Conservation (phyloP, 139 green algal species). For the Auxenochlorella pyrenoidosa region DNA sequence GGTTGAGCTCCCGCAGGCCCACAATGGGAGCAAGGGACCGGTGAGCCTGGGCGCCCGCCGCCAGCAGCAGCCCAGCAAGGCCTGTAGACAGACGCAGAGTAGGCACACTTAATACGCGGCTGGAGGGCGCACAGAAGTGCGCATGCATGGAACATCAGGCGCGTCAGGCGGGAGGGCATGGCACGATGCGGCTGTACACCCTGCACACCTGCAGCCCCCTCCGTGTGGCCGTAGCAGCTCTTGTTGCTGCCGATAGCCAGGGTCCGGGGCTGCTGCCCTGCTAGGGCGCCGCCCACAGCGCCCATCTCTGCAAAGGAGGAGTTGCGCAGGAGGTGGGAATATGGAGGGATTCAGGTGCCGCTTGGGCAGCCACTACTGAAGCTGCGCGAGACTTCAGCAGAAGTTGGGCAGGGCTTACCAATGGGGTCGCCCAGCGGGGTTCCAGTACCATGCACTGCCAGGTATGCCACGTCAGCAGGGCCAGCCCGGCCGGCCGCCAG, state of each 20-base stretch:
- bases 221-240: conserved; percentile 65
- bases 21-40: conserved; percentile 38
- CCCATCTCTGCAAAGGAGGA: conserved; percentile 40
- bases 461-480: conserved; percentile 4
- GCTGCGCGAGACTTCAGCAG: too few relatives aligned
- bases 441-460: conserved; percentile 66
- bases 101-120: too few relatives aligned
- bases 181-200: background rate
- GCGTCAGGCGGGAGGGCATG: too few relatives aligned
- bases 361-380: too few relatives aligned
- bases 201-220: conserved; percentile 59
- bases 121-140: background rate
- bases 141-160: background rate
- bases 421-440: conserved; percentile 61
- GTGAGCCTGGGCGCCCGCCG: conserved; percentile 14
- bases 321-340: too few relatives aligned
- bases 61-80: conserved; percentile 74
- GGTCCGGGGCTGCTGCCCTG: background rate
- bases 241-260: conserved; percentile 53
- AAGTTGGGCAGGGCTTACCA: background rate
- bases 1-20: conserved; percentile 79
- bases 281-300: background rate
- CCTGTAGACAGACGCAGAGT: background rate
- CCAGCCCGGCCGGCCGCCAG: conserved; percentile 42
- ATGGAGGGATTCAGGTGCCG: too few relatives aligned